Conservation (phyloP, 2,329 filamentous ascomycete genomes). For the Mycosphaerella sp. region DNA sequence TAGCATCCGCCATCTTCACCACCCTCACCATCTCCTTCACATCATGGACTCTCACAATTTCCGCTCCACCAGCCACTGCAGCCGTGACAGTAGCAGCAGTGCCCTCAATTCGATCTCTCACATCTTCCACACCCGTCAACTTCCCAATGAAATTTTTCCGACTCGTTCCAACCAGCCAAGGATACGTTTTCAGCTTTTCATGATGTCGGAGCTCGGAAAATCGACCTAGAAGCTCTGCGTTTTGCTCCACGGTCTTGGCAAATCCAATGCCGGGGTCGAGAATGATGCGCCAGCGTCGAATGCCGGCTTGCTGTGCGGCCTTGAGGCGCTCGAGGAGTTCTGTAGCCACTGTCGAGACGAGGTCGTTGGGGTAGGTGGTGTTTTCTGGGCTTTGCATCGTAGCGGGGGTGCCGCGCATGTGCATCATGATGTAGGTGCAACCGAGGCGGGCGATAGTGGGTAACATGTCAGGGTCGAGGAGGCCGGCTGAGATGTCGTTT, state of each 20-base stretch:
- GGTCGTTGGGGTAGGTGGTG: constrained; percentile 57
- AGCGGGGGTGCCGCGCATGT: constrained; percentile 81
- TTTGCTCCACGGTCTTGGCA: constrained; percentile 75
- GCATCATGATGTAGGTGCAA: constrained; percentile 79
- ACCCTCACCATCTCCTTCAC: constrained; percentile 80
- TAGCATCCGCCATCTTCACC: constrained; percentile 83
- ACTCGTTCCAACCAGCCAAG: constrained; percentile 85
- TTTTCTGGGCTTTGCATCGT: constrained; percentile 65
- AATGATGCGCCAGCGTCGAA: constrained; percentile 89
- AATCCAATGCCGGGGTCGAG: constrained; percentile 93
- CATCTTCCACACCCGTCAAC: constrained; percentile 67
- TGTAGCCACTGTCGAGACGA: constrained; percentile 57
- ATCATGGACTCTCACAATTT: constrained; percentile 90
- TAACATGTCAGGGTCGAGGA: constrained; percentile 75
- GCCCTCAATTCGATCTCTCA: constrained; percentile 69
- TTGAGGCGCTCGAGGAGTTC: constrained; percentile 66
- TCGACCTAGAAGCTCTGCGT: constrained; percentile 68
- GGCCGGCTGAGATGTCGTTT: constrained; percentile 86
- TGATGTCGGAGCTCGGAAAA: constrained; percentile 56
- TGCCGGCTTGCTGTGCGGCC: constrained; percentile 72
- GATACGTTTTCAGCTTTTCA: constrained; percentile 57
- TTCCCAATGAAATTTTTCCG: constrained; percentile 83
- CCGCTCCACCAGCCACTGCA: constrained; percentile 78
- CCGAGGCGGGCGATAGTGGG: constrained; percentile 68
- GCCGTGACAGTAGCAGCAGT: constrained; percentile 85